Evolutionary conservation across 768 basidiomycete genomes (phyloP).

Genomic region (Suillus occidentalis): DNA sequence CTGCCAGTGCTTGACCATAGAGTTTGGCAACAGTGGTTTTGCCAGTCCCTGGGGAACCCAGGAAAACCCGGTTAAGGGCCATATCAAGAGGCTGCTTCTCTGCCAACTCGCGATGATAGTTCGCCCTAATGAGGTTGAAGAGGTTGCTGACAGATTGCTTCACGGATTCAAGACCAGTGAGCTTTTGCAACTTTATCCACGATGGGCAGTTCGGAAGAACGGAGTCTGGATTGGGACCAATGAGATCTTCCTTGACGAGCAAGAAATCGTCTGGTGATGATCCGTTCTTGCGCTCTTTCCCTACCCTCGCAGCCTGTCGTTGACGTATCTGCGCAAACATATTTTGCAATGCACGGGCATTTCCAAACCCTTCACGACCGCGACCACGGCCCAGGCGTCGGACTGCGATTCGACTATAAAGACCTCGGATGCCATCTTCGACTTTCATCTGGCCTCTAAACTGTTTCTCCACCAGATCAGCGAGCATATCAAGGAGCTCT

Average conservation of each 20-base stretch:
- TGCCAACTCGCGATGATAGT: slow-evolving; percentile 53
- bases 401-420: slow-evolving; percentile 48
- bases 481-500: slow-evolving; percentile 52
- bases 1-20: slow-evolving; percentile 58
- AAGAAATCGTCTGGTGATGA: slow-evolving; percentile 45
- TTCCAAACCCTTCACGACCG: slow-evolving; percentile 56
- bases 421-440: slow-evolving; percentile 27
- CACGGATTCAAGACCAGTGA: slow-evolving; percentile 53
- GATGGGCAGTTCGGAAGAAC: slow-evolving; percentile 42
- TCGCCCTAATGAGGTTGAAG: slow-evolving; percentile 41
- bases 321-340: slow-evolving; percentile 42
- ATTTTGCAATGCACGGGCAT: slow-evolving; percentile 55
- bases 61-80: slow-evolving; percentile 59
- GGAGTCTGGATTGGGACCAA: slow-evolving; percentile 55
- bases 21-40: slow-evolving; percentile 65
- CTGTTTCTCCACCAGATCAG: slow-evolving; percentile 40
- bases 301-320: slow-evolving; percentile 49
- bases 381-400: slow-evolving; percentile 54
- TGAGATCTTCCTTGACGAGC: slow-evolving; percentile 51
- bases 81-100: slow-evolving; percentile 48
- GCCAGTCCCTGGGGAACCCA: slow-evolving; percentile 65
- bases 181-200: slow-evolving; percentile 46
- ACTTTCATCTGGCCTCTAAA: slow-evolving; percentile 49
- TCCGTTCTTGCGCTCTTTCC: slow-evolving; percentile 38
- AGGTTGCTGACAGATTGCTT: slow-evolving; percentile 49